Percentiles rank a stretch among this genome's conserved stretches.
These are phyloP conservation scores for Fusarium sp. DNA, from an alignment of 2,329 filamentous ascomycete species.

Conservation along the genomic window DNA sequence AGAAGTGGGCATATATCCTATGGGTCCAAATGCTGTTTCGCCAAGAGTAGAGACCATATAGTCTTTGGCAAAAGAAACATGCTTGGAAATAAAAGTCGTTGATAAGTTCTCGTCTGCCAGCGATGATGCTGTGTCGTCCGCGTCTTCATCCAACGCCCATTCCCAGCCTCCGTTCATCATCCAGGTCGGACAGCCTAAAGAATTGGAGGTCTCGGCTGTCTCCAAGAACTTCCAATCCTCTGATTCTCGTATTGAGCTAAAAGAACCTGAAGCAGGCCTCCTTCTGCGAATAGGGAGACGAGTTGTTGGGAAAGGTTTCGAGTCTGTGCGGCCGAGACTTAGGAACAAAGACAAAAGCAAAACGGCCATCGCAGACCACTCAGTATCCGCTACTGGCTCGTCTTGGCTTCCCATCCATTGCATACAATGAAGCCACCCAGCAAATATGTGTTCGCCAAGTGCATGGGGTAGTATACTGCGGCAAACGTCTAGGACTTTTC, in stretches of 20 bases:
- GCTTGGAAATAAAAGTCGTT: conserved; percentile 63
- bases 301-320: conserved; percentile 45
- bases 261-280: conserved; percentile 55
- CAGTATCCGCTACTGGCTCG: conserved; percentile 65
- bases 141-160: conserved; percentile 76
- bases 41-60: conserved; percentile 75
- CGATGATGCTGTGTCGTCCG: conserved; percentile 49
- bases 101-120: conserved; percentile 46
- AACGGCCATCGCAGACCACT: conserved; percentile 79
- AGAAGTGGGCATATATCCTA: conserved; percentile 78
- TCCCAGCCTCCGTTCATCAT: conserved; percentile 77
- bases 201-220: conserved; percentile 62
- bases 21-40: conserved; percentile 64
- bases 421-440: conserved; percentile 81
- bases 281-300: conserved; percentile 53
- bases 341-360: conserved; percentile 76
- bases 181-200: conserved; percentile 68
- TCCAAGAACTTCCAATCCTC: conserved; percentile 67
- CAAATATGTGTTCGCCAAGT: conserved; percentile 72
- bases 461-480: conserved; percentile 74
- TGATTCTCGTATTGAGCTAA: conserved; percentile 55
- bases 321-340: conserved; percentile 65
- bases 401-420: conserved; percentile 74
- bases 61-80: conserved; percentile 73
- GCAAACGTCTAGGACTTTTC: conserved; percentile 72